Conservation (phyloP, 176 grass and related monocot genomes). For the Carex kokanica region DNA sequence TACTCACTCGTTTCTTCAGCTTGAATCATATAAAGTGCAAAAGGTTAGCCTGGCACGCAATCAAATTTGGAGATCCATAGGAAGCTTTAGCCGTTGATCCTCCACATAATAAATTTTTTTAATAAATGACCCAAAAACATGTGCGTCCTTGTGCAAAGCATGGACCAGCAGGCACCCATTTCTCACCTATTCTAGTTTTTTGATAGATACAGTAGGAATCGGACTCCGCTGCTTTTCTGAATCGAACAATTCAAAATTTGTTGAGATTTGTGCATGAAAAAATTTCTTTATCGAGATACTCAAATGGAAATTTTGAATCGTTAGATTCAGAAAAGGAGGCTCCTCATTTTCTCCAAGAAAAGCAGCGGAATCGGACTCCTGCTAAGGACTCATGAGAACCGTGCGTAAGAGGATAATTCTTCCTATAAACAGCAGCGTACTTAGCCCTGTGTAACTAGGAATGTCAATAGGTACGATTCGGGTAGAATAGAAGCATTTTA, state of each 20-base stretch:
- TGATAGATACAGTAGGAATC: slow-evolving; percentile 32
- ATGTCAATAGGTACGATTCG: too few species aligned
- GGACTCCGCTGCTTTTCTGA: too few species aligned
- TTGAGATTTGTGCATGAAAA: too few species aligned
- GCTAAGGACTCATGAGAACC: neutral
- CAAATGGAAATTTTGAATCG: too few species aligned
- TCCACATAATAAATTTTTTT: neutral
- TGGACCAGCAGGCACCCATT: neutral
- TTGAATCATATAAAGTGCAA: neutral
- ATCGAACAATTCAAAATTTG: too few species aligned
- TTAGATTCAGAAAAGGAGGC: too few species aligned
- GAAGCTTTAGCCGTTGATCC: neutral
- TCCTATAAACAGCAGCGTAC: neutral
- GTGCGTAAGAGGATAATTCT: slow-evolving; percentile 3
- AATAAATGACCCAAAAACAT: too few species aligned
- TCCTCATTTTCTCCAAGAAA: too few species aligned
- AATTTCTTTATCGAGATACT: too few species aligned
- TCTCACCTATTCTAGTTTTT: neutral
- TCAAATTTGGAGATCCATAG: neutral
- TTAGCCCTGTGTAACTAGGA: neutral
- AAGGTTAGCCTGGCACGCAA: neutral
- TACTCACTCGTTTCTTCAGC: neutral
- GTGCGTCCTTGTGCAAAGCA: neutral
- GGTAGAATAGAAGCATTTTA: too few species aligned
- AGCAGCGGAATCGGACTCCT: too few species aligned